A percentile compares a stretch with the other conserved stretches of the same genome.
phyloP scores from a whole-genome alignment of 2,329 filamentous ascomycete genomes.

The Diaporthe citrichinensis region DNA sequence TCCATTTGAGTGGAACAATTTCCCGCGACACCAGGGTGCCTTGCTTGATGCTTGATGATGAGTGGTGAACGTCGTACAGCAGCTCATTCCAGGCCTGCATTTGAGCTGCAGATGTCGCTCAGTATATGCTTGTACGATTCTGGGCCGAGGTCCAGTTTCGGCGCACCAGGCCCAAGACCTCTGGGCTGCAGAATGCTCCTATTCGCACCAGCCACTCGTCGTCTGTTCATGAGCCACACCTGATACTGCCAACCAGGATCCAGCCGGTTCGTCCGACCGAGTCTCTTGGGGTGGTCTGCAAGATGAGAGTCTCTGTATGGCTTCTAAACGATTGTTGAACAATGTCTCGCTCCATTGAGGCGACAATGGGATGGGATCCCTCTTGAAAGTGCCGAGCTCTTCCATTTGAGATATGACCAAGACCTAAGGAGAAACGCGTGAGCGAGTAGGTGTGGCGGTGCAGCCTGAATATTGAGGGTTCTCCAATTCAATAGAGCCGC shows the following conservation, averaged over 20 bases:
- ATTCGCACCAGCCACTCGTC: constrained; percentile 5
- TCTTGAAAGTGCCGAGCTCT: background rate
- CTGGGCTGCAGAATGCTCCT: background rate
- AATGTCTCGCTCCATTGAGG: background rate
- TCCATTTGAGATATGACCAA: background rate
- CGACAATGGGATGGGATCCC: constrained; percentile 9
- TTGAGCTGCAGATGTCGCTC: background rate
- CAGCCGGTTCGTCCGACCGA: background rate
- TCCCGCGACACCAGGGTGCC: background rate
- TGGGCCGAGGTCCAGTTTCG: background rate
- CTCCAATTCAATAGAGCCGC: background rate
- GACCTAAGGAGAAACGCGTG: background rate
- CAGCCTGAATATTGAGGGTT: background rate
- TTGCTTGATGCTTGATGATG: background rate
- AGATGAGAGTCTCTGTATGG: background rate
- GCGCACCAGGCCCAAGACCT: background rate
- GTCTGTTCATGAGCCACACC: background rate
- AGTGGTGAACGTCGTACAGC: background rate
- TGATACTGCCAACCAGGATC: constrained; percentile 7
- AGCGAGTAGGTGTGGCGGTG: background rate
- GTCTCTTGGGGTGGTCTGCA: too few relatives aligned
- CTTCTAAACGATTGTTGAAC: background rate
- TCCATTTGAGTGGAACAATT: background rate
- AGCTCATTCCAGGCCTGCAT: background rate
- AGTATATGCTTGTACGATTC: background rate